A percentile compares a stretch with the other conserved stretches of the same genome.
These are phyloP conservation scores for Amesomyces nigricolor DNA, from an alignment of 2,329 filamentous ascomycete species.

Conservation along the genomic window DNA sequence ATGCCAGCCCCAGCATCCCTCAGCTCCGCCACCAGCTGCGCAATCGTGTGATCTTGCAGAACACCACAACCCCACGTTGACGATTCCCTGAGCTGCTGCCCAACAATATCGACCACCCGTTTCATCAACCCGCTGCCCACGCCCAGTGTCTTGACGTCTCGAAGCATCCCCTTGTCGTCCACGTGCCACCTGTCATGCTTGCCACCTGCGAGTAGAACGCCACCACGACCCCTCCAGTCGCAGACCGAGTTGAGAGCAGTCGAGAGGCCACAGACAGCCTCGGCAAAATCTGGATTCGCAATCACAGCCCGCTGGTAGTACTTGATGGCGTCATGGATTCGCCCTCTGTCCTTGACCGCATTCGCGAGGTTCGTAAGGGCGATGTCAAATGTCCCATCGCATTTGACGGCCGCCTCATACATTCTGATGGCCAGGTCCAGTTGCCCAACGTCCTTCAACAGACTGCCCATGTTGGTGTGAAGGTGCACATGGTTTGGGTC, in stretches of 20 bases:
- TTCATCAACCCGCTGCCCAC: slow-evolving; percentile 76
- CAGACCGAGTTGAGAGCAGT: slow-evolving; percentile 96
- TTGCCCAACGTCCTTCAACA: slow-evolving; percentile 94
- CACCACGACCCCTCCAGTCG: slow-evolving; percentile 85
- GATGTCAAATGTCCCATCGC: slow-evolving; percentile 93
- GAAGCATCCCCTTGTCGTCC: slow-evolving; percentile 72
- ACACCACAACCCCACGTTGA: slow-evolving; percentile 77
- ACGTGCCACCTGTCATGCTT: slow-evolving; percentile 90
- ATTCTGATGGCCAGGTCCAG: slow-evolving; percentile 87
- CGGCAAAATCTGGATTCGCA: slow-evolving; percentile 92
- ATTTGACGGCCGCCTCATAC: slow-evolving; percentile 92
- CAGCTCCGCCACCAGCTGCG: slow-evolving; percentile 45
- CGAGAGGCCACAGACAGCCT: slow-evolving; percentile 91
- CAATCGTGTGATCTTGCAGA: slow-evolving; percentile 51
- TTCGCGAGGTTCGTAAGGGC: slow-evolving; percentile 94
- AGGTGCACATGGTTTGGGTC: slow-evolving; percentile 90
- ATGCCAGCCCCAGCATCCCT: slow-evolving; percentile 35
- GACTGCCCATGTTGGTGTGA: slow-evolving; percentile 91
- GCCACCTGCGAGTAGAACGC: slow-evolving; percentile 67
- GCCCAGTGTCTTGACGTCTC: slow-evolving; percentile 60
- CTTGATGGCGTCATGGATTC: slow-evolving; percentile 82
- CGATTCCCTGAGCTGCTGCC: slow-evolving; percentile 79
- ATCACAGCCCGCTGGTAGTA: slow-evolving; percentile 88
- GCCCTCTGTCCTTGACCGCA: slow-evolving; percentile 92
- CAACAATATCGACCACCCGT: slow-evolving; percentile 84